Conservation (phyloP, 345 rosid species). For the Eucalyptus dawsonii region DNA sequence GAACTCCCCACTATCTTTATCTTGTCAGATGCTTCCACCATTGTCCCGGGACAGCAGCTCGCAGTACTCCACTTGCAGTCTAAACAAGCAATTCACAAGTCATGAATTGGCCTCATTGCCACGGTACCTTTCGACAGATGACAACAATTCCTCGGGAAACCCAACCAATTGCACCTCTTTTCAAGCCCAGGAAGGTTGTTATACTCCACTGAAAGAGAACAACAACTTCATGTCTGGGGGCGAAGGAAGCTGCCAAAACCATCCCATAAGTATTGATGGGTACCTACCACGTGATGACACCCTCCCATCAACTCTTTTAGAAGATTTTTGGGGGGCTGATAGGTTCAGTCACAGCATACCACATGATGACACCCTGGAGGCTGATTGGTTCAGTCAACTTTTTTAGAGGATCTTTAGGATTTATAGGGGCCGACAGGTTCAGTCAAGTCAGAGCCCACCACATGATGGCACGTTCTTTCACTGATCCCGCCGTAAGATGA, state of each 20-base stretch:
- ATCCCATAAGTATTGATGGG: too few relatives aligned
- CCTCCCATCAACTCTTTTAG: too few relatives aligned
- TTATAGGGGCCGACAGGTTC: too few relatives aligned
- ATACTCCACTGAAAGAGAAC: neutral
- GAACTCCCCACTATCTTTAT: neutral
- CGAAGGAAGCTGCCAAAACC: slow-evolving; percentile 25
- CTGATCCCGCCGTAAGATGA: too few relatives aligned
- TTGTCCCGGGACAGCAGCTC: neutral
- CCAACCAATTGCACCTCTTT: neutral
- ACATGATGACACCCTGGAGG: too few relatives aligned
- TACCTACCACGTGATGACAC: too few relatives aligned
- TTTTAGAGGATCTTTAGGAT: too few relatives aligned
- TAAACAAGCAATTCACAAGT: neutral
- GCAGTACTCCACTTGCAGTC: neutral
- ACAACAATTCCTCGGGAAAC: neutral
- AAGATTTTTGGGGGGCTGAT: too few relatives aligned
- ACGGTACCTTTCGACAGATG: neutral
- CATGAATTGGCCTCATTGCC: neutral
- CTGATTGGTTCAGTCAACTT: too few relatives aligned
- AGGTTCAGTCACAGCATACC: too few relatives aligned
- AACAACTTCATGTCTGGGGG: slow-evolving; percentile 40
- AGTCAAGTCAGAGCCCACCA: too few relatives aligned
- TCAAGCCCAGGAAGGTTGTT: neutral
- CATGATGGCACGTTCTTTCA: too few relatives aligned
- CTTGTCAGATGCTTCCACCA: neutral